A percentile compares a stretch with the other conserved stretches of the same genome.
phyloP scores from a whole-genome alignment of 495 filamentous ascomycete species.

The Acidiella bohemica region DNA sequence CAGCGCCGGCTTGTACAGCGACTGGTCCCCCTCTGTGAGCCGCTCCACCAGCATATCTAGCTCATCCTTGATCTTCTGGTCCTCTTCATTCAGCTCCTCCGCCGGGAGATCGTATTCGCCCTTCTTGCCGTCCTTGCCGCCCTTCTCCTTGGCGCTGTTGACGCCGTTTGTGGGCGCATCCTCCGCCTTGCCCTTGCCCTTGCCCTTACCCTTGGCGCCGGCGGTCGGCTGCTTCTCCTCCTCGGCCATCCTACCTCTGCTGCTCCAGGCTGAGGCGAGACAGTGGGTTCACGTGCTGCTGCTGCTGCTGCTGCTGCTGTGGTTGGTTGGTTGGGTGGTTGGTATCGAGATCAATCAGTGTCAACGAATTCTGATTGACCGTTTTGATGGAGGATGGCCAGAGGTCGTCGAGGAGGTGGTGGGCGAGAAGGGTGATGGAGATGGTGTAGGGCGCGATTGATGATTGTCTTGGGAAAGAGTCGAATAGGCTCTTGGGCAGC shows the following conservation, averaged over 20 bases:
- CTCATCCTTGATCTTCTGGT: conserved; percentile 94
- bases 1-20: conserved; percentile 80
- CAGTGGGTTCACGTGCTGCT: too few relatives aligned
- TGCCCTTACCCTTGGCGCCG: conserved; percentile 89
- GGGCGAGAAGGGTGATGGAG: too few relatives aligned
- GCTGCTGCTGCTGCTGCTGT: too few relatives aligned
- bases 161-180: conserved; percentile 17
- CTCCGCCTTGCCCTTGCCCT: conserved; percentile 57
- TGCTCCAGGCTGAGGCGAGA: too few relatives aligned
- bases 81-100: conserved; percentile 94
- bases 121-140: conserved; percentile 41
- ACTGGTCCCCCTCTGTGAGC: conserved; percentile 74
- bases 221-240: conserved; percentile 67
- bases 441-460: too few relatives aligned
- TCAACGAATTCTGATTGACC: too few relatives aligned
- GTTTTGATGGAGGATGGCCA: too few relatives aligned
- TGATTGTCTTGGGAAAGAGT: too few relatives aligned
- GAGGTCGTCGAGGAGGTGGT: too few relatives aligned
- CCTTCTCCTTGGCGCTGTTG: conserved; percentile 9
- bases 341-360: too few relatives aligned
- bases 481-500: too few relatives aligned
- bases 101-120: conserved; percentile 45
- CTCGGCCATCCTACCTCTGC: conserved; percentile 91
- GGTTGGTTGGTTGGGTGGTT: too few relatives aligned
- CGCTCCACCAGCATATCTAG: conserved; percentile 97